Base-by-base conservation (phyloP, 1,284 basidiomycete species). In the Vanrija sp. region DNA sequence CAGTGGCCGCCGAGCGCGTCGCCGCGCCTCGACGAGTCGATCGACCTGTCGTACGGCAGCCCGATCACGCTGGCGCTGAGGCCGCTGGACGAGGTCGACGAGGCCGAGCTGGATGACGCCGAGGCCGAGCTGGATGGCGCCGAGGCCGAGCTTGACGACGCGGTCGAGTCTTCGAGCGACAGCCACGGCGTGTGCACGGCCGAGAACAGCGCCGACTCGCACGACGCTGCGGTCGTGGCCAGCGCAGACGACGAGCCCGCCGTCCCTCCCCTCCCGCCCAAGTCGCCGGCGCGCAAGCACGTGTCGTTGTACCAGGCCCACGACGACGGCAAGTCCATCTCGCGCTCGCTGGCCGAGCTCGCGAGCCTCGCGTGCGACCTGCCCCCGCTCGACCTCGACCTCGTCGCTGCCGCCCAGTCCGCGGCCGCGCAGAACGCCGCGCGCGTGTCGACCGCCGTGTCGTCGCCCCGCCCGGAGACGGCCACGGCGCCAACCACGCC, bases 281-380 rank as follows among this genome's bases (percentile, higher is more conserved):
- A 54, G 49, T 54, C 46, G 18, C 51, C 52, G 1, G 19, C 23
- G 14, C 51, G 57, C 35, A 19, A 36, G 41, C 35, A 37, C 4
- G 37, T 4, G 27, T 47, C 48, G 36, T 45, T 59, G 22, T 59
- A 56, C 54, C 41, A 47, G 36, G 49, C 41, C 0, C 51, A 59
- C 45, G 57, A 59, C 51, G 57, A 59, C 39, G 57, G 57, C 4
- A 22, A 44, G 9, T 59, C 57, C 14, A 56, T 59, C 39, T 56
- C 57, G 43, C 54, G 39, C 20, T 59, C 57, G 38, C 51, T 59
- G 6, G 57, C 57, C 23, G 57, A 59, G 51, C 54, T 59, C 16
- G 57, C 57, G 1, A 37, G 48, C 15, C 45, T 59, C 3, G 57
- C 57, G 0, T 59, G 57, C 46, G 57, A 59, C 27, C 57, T 59